Evolutionary conservation across 257 asterid genomes (phyloP).

Genomic region (Jasminum sambac): DNA sequence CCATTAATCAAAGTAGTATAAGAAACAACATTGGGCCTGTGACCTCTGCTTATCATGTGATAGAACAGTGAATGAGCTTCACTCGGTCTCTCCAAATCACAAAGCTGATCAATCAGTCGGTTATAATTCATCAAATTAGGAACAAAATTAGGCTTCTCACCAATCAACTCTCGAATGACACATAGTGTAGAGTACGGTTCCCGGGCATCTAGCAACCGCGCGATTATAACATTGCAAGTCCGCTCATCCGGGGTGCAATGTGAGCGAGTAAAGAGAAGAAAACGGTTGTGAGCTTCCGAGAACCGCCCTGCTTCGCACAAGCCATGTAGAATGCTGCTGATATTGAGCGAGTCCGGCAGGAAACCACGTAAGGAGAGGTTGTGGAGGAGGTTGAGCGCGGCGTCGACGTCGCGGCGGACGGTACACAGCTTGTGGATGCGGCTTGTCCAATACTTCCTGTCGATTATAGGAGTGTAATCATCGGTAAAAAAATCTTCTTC

Average conservation of each 20-base stretch:
- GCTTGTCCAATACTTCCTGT: conserved; percentile 56
- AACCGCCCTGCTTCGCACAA: conserved; percentile 65
- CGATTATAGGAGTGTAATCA: conserved; percentile 23
- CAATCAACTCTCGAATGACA: conserved; percentile 44
- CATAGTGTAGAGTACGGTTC: conserved; percentile 46
- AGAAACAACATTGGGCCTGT: conserved; percentile 60
- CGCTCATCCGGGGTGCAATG: conserved; percentile 68
- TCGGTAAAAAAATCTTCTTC: background rate
- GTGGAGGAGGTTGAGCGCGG: conserved; percentile 63
- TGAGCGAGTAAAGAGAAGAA: conserved; percentile 39
- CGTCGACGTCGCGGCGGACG: conserved; percentile 46
- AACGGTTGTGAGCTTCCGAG: conserved; percentile 61
- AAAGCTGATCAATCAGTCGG: conserved; percentile 65
- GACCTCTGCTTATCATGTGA: conserved; percentile 65
- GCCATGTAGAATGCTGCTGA: conserved; percentile 74
- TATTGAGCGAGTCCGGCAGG: conserved; percentile 58
- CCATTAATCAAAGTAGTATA: conserved; percentile 74
- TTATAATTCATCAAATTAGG: conserved; percentile 79
- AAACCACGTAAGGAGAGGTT: conserved; percentile 51
- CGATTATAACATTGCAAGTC: conserved; percentile 78
- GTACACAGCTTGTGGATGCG: conserved; percentile 72
- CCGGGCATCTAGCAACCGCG: conserved; percentile 60
- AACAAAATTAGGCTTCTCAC: conserved; percentile 65
- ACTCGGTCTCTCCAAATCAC: conserved; percentile 37
- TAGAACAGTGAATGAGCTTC: conserved; percentile 64